A percentile compares a stretch with the other conserved stretches of the same genome.
These are phyloP conservation scores for Cladophialophora chaetospira DNA, from an alignment of 2,329 filamentous ascomycete genomes.

Conservation along the genomic window DNA sequence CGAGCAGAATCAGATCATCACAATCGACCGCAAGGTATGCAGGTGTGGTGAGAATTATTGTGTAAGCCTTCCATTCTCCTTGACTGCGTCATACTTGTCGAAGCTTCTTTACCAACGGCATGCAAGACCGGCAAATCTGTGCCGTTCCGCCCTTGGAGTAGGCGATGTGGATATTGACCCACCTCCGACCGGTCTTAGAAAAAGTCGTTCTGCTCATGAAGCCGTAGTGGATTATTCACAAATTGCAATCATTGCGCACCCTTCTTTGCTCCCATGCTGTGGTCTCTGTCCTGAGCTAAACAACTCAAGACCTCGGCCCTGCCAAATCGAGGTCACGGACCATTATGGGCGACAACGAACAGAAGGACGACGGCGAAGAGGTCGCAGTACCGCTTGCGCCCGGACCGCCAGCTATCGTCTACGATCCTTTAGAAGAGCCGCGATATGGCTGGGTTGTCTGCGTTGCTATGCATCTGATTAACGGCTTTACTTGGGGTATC, in stretches of 20 bases:
- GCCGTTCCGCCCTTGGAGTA: constrained; percentile 8
- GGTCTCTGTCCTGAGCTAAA: not conserved
- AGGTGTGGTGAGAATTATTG: too few relatives aligned
- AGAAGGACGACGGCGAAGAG: constrained; percentile 8
- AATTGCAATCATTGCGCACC: too few relatives aligned
- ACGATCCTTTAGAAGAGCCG: constrained; percentile 24
- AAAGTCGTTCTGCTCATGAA: not conserved
- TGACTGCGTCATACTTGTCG: too few relatives aligned
- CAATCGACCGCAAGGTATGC: too few relatives aligned
- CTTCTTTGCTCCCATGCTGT: not conserved
- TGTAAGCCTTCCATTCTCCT: too few relatives aligned
- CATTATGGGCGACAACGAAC: constrained; percentile 7
- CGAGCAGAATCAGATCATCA: too few relatives aligned
- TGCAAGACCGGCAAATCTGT: constrained; percentile 4
- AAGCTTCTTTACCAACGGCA: not conserved
- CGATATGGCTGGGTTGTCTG: constrained; percentile 40
- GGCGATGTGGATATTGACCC: not conserved
- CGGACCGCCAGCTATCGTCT: not conserved
- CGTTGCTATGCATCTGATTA: constrained; percentile 35
- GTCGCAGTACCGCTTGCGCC: constrained; percentile 18
- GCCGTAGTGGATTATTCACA: too few relatives aligned
- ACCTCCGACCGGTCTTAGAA: constrained; percentile 1
- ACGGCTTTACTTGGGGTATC: constrained; percentile 40
- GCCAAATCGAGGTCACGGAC: not conserved
- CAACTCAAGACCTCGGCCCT: not conserved